phyloP scores from a whole-genome alignment of 208 protist species.

The Trypanosoma mega region DNA sequence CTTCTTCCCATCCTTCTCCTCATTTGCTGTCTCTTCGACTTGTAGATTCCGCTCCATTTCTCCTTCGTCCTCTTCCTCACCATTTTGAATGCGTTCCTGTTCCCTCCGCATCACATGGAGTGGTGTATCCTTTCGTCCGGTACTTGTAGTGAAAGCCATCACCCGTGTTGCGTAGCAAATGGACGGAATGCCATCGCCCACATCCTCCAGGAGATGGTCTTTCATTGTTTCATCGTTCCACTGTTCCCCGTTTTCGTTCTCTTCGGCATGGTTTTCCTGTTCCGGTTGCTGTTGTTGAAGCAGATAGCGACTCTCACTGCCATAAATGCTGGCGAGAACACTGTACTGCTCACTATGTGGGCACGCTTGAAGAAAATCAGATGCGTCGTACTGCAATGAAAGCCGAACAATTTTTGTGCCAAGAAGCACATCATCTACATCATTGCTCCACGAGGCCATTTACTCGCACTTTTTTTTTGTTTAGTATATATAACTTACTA shows the following conservation, averaged over 20 bases:
- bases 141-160: constrained; percentile 8
- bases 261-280: not conserved
- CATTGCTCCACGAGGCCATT: too few species aligned
- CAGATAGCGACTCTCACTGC: constrained; percentile 6
- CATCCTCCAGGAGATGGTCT: not conserved
- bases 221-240: not conserved
- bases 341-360: constrained; percentile 17
- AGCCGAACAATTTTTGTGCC: constrained; percentile 14
- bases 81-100: not conserved
- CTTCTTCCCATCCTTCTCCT: not conserved
- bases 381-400: constrained; percentile 19
- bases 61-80: not conserved
- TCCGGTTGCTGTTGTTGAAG: not conserved
- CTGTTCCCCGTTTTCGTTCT: not conserved
- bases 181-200: not conserved
- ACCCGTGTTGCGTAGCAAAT: constrained; percentile 14
- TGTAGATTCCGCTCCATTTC: not conserved
- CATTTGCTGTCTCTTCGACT: too few species aligned
- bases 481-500: too few species aligned
- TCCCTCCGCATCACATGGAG: constrained; percentile 4
- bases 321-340: constrained; percentile 21
- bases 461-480: too few species aligned
- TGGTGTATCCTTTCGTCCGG: constrained; percentile 1
- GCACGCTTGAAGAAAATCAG: constrained; percentile 16
- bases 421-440: constrained; percentile 11